Conservation (phyloP, 208 protist species). For the Entamoeba invadens region DNA sequence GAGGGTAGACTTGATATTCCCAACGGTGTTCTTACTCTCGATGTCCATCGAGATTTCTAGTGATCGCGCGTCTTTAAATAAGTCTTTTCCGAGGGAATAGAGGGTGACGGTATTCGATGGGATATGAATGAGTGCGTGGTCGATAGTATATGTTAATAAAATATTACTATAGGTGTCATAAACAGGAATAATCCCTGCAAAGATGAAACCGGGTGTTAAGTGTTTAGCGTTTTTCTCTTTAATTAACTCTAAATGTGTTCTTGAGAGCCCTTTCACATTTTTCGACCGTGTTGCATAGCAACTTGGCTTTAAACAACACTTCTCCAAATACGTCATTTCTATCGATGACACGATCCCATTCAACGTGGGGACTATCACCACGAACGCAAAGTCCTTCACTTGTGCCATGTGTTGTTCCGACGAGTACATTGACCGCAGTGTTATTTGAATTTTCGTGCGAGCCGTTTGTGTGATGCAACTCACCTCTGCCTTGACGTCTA, state of each 20-base stretch:
- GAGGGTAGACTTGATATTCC: background rate
- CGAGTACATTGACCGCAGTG: background rate
- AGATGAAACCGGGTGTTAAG: background rate
- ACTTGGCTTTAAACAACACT: background rate
- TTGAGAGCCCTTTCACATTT: background rate
- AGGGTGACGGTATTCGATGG: background rate
- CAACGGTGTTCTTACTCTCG: background rate
- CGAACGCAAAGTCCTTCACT: background rate
- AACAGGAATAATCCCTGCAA: background rate
- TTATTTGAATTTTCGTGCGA: background rate
- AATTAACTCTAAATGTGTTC: background rate
- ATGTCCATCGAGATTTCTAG: background rate
- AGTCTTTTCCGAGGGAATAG: background rate
- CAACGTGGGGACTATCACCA: background rate
- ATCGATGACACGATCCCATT: background rate
- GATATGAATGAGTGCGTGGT: background rate
- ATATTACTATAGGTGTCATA: background rate
- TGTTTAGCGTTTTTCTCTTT: background rate
- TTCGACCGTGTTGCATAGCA: background rate
- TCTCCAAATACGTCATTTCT: background rate
- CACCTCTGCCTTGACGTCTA: background rate
- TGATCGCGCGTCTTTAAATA: background rate
- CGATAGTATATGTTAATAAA: background rate
- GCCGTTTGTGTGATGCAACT: background rate
- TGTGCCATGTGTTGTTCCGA: background rate